Base-by-base conservation (phyloP, 2,329 filamentous ascomycete species). In the Paracorniculantispora psalliotae region DNA sequence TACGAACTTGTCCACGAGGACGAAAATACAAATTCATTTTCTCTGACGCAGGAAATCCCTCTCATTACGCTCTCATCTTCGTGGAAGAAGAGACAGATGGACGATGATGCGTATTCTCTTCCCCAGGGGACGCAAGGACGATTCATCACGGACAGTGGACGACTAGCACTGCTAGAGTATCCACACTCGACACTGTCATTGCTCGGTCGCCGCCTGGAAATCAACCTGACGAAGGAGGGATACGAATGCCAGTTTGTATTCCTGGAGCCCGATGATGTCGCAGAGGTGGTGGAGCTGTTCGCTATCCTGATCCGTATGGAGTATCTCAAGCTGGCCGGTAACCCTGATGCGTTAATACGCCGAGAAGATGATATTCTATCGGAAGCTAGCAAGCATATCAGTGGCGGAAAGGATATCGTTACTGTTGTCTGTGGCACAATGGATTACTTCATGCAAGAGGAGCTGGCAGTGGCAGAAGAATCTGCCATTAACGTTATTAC, bases 1-100 rank as follows among this genome's bases (percentile, higher is more conserved):
- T 97, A 96, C 66, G 83, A 87, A 61, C 84, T 92, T 13, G 86
- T 89, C 41, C 86, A 89, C 56, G 92, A 97, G 72, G 91, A 96
- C 63, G 90, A 94, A 61, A 92, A 94, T 64, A 85, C 84, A 26
- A 94, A 96, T 66, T 85, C 84, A 19, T 89, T 97, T 61, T 80
- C 83, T 61, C 81, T 97, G 4, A 76, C 80, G 1, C 77, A 81
- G 47, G 80, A 86, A 54, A 75, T 92, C 8, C 79, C 85, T 1
- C 78, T 92, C 2, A 88, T 93, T 62, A 73, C 73, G 4, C 69
- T 78, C 62, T 69, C 75, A 54, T 69, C 79, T 60, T 73, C 72
- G 17, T 77, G 79, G 67, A 77, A 75, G 60, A 73, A 77, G 61
- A 68, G 75, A 33, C 69, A 74, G 8, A 69, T 74, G 17, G 75